Evolutionary conservation across 768 basidiomycete species (phyloP).

Genomic region (Kwoniella sp.): DNA sequence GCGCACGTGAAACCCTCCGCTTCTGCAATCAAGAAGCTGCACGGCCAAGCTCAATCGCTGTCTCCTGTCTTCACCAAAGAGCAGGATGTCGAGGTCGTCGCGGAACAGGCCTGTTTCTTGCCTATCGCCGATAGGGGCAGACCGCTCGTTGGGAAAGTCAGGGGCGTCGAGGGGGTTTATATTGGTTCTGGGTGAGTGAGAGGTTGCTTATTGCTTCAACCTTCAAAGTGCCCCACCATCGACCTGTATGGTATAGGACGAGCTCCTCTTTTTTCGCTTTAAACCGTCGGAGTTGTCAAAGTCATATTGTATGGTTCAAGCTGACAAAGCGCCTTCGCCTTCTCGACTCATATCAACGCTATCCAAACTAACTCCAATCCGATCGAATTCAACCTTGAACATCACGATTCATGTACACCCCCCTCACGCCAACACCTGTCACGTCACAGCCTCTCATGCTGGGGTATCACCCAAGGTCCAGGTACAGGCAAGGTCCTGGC

Average conservation of each 20-base stretch:
- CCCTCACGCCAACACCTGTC: neutral
- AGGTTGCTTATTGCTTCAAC: too few relatives aligned
- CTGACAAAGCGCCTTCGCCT: too few relatives aligned
- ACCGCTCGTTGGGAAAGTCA: conserved; percentile 72
- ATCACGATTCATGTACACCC: neutral
- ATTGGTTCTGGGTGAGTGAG: conserved; percentile 79
- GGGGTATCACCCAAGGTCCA: conserved; percentile 61
- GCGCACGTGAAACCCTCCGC: conserved; percentile 70
- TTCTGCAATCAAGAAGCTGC: conserved; percentile 62
- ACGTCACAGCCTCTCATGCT: conserved; percentile 43
- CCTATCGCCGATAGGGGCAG: conserved; percentile 65
- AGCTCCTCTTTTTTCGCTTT: too few relatives aligned
- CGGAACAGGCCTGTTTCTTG: conserved; percentile 74
- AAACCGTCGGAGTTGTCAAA: too few relatives aligned
- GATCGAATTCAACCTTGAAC: too few relatives aligned
- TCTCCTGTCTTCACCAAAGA: conserved; percentile 45
- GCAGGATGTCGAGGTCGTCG: conserved; percentile 62
- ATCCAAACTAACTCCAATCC: too few relatives aligned
- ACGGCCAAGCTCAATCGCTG: conserved; percentile 53
- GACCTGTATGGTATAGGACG: neutral
- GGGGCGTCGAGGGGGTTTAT: conserved; percentile 66
- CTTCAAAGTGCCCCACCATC: neutral
- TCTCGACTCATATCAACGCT: neutral
- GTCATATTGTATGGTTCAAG: too few relatives aligned
- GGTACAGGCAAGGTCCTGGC: conserved; percentile 75